phyloP scores from a whole-genome alignment of 2,329 filamentous ascomycete genomes.

The Epichloe aotearoae region DNA sequence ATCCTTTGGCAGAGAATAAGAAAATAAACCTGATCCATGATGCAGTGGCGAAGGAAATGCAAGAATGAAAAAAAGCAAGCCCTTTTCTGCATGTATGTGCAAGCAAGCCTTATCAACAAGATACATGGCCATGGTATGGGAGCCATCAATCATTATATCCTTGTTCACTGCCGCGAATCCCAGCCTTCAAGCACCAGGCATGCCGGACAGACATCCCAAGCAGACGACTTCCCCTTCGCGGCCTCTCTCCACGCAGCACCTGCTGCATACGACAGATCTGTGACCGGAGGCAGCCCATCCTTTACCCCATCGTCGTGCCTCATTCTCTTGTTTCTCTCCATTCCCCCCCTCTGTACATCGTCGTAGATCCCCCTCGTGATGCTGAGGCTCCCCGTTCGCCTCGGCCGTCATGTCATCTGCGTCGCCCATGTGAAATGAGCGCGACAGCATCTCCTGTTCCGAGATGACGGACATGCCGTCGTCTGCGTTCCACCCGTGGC shows the following conservation, averaged over 20 bases:
- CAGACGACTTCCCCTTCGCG: conserved; percentile 53
- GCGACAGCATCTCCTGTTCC: conserved; percentile 24
- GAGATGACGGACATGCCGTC: conserved; percentile 11
- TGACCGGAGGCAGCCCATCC: conserved; percentile 33
- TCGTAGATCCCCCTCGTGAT: conserved; percentile 4
- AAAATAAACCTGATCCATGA: background rate
- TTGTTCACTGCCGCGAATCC: background rate
- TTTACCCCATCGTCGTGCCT: conserved; percentile 1
- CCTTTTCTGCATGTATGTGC: no score
- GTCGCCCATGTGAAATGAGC: conserved; percentile 39
- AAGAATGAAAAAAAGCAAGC: rapidly evolving
- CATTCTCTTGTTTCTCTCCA: conserved; percentile 1
- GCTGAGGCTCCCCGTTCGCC: background rate
- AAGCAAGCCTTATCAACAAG: background rate
- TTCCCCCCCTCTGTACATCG: background rate
- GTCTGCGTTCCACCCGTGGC: conserved; percentile 32
- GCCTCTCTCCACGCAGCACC: conserved; percentile 54
- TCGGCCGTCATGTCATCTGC: conserved; percentile 19
- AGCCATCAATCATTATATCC: background rate
- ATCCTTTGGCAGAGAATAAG: no score
- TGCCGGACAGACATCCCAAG: conserved; percentile 43
- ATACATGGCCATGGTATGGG: background rate
- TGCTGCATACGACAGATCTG: conserved; percentile 46
- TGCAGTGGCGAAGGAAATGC: background rate
- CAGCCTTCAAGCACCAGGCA: conserved; percentile 23